Conservation (phyloP, 2,329 filamentous ascomycete genomes). For the Fusarium sp. region DNA sequence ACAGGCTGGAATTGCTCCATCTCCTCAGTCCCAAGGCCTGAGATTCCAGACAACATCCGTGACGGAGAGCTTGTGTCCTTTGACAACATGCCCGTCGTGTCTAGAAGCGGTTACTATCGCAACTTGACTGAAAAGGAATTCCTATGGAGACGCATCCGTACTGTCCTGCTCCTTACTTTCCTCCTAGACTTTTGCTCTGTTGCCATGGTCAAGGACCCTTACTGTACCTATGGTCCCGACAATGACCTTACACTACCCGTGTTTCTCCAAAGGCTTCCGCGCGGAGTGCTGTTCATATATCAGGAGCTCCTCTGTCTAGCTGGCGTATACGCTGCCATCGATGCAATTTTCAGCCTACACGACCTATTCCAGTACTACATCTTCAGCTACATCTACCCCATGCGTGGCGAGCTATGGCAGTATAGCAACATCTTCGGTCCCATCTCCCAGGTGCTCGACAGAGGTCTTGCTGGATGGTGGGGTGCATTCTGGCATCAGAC, state of each 20-base stretch:
- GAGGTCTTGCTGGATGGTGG: slow-evolving; percentile 86
- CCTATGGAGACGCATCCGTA: slow-evolving; percentile 59
- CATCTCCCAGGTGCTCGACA: slow-evolving; percentile 68
- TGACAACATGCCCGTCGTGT: slow-evolving; percentile 57
- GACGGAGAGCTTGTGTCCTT: slow-evolving; percentile 58
- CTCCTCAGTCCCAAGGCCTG: slow-evolving; percentile 62
- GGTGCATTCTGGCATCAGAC: slow-evolving; percentile 91
- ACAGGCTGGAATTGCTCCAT: slow-evolving; percentile 70
- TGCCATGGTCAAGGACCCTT: slow-evolving; percentile 80
- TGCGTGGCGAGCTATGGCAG: slow-evolving; percentile 64
- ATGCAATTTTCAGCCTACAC: slow-evolving; percentile 69
- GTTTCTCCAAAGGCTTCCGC: slow-evolving; percentile 59
- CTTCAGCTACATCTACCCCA: slow-evolving; percentile 65
- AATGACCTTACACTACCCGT: slow-evolving; percentile 56
- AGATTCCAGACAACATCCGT: slow-evolving; percentile 52
- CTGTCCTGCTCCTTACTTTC: slow-evolving; percentile 71
- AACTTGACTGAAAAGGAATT: slow-evolving; percentile 60
- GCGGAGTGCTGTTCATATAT: slow-evolving; percentile 63
- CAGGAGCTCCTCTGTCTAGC: slow-evolving; percentile 69
- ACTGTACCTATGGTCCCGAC: slow-evolving; percentile 72
- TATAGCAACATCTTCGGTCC: slow-evolving; percentile 69
- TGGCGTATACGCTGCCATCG: slow-evolving; percentile 71
- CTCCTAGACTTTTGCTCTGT: slow-evolving; percentile 78
- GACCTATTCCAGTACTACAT: slow-evolving; percentile 69
- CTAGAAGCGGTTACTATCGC: slow-evolving; percentile 61